A percentile compares a stretch with the other conserved stretches of the same genome.
These are phyloP conservation scores for Fraxinus greggii DNA, from an alignment of 305 asterid species.

Conservation along the genomic window DNA sequence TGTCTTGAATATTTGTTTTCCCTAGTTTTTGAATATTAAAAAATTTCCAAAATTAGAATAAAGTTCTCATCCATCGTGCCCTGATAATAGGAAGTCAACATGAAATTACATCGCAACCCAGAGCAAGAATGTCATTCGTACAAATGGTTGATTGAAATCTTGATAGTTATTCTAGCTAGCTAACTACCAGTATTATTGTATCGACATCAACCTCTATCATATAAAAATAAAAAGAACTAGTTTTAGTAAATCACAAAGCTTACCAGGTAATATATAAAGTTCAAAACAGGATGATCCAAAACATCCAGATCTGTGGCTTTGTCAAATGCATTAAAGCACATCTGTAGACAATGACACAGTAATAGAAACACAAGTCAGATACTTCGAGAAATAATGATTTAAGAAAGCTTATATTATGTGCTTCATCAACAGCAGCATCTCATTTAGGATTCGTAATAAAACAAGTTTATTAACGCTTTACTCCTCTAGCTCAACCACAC, in stretches of 20 bases:
- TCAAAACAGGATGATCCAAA: constrained; percentile 79
- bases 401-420: not conserved
- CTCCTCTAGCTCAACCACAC: not conserved
- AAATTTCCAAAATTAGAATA: not conserved
- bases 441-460: not conserved
- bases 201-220: constrained; percentile 3
- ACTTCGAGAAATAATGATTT: not conserved
- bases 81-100: not conserved
- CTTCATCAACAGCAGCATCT: not conserved
- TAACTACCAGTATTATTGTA: not conserved
- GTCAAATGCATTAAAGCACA: constrained; percentile 85
- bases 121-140: not conserved
- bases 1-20: not conserved
- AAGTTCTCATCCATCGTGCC: not conserved
- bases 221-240: not conserved
- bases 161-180: not conserved
- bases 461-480: too few species aligned
- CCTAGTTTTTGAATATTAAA: not conserved
- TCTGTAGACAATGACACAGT: constrained; percentile 37
- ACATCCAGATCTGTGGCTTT: constrained; percentile 86
- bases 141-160: not conserved
- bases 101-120: not conserved
- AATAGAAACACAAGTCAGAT: constrained; percentile 22
- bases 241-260: constrained; percentile 15
- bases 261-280: constrained; percentile 80